Percentiles rank a stretch among this genome's conserved stretches.
phyloP scores from a whole-genome alignment of 1,139 yeast species.

The Yamadazyma songkhlaensis region DNA sequence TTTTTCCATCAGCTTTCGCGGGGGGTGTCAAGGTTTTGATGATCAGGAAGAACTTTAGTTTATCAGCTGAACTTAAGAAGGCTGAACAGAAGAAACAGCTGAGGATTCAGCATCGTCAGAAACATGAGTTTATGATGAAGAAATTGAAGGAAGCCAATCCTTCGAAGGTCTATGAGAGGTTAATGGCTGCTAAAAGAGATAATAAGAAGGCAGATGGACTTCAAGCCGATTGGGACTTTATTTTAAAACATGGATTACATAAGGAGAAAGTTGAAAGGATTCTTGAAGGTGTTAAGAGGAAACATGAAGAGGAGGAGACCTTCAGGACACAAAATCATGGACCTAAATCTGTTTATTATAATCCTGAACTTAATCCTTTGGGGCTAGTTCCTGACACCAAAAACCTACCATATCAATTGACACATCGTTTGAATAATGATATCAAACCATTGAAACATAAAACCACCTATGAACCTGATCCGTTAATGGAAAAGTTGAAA shows the following conservation, averaged over 20 bases:
- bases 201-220: slow-evolving; percentile 21
- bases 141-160: slow-evolving; percentile 33
- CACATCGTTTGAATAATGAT: slow-evolving; percentile 20
- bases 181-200: slow-evolving; percentile 19
- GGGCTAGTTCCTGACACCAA: slow-evolving; percentile 36
- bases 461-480: slow-evolving; percentile 23
- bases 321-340: slow-evolving; percentile 32
- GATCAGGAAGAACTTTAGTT: slow-evolving; percentile 45
- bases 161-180: slow-evolving; percentile 26
- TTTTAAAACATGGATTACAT: slow-evolving; percentile 33
- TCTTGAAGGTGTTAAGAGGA: slow-evolving; percentile 16
- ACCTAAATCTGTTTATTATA: slow-evolving; percentile 37
- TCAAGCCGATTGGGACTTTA: slow-evolving; percentile 42
- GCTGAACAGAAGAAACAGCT: slow-evolving; percentile 37
- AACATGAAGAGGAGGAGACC: slow-evolving; percentile 17
- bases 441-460: slow-evolving; percentile 23
- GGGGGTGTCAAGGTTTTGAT: slow-evolving; percentile 17
- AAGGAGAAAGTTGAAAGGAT: slow-evolving; percentile 25
- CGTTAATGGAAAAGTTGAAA: slow-evolving; percentile 22
- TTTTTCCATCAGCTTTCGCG: neutral
- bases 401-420: slow-evolving; percentile 7
- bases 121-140: slow-evolving; percentile 24
- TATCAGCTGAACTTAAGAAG: slow-evolving; percentile 39
- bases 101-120: slow-evolving; percentile 40
- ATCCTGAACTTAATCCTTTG: slow-evolving; percentile 46